Conservation (phyloP, 1,284 basidiomycete species). For the Cerioporus squamosus region DNA sequence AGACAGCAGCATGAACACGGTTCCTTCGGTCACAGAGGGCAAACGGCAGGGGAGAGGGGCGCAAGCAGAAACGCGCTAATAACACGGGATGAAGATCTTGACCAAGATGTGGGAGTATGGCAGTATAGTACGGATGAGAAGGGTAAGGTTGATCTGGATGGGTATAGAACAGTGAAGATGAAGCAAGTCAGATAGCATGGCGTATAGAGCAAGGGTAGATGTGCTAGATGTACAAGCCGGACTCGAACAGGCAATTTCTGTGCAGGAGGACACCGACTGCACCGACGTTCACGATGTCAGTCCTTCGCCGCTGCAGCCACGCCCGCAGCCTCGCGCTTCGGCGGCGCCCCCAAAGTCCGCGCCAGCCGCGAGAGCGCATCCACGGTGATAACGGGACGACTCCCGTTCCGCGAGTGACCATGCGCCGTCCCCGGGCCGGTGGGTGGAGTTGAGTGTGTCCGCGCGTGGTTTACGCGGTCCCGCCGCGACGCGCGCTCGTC, state of each 20-base stretch:
- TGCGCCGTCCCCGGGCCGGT: constrained; percentile 30
- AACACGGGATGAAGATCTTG: background rate
- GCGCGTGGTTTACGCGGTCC: constrained; percentile 43
- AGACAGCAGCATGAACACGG: too few relatives aligned
- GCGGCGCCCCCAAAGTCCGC: constrained; percentile 54
- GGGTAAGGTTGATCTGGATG: background rate
- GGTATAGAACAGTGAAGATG: constrained; percentile 12
- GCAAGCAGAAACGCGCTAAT: background rate
- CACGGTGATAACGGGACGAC: constrained; percentile 69
- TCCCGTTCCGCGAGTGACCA: constrained; percentile 42
- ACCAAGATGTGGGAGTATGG: background rate
- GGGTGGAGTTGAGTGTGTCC: constrained; percentile 71
- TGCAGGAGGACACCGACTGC: too few relatives aligned
- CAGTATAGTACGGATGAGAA: background rate
- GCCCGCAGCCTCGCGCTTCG: constrained; percentile 28
- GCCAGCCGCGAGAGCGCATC: constrained; percentile 68
- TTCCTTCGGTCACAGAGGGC: background rate
- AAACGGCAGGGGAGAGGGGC: background rate
- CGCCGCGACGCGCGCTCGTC: constrained; percentile 21
- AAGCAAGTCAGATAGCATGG: constrained; percentile 3
- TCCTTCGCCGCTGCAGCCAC: constrained; percentile 26
- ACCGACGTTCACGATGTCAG: background rate
- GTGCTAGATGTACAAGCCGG: constrained; percentile 9
- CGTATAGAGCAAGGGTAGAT: constrained; percentile 6
- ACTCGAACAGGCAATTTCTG: background rate